A percentile compares a stretch with the other conserved stretches of the same genome.
Evolutionary conservation across 768 basidiomycete genomes (phyloP).

Genomic region (Termitomyces heimii): DNA sequence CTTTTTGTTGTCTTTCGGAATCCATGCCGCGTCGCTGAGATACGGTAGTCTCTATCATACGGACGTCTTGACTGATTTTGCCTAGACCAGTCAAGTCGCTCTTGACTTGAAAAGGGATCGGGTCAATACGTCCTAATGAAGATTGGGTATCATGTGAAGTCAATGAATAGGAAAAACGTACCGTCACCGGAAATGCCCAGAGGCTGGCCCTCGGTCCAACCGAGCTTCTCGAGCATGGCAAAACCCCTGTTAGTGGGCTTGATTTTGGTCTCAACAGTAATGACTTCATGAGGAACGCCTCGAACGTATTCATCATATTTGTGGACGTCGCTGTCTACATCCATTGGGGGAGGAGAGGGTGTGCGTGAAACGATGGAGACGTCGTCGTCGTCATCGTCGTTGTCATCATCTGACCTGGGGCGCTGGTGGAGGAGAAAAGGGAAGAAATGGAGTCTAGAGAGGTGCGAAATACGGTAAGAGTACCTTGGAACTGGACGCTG

Average conservation of each 20-base stretch:
- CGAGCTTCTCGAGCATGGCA: slow-evolving; percentile 71
- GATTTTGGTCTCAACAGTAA: slow-evolving; percentile 80
- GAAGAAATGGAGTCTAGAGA: slow-evolving; percentile 51
- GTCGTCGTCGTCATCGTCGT: slow-evolving; percentile 61
- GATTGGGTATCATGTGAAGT: neutral
- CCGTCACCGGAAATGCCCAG: slow-evolving; percentile 75
- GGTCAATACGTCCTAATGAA: slow-evolving; percentile 67
- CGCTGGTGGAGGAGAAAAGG: slow-evolving; percentile 54
- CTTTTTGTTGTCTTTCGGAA: slow-evolving; percentile 75
- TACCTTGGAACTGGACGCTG: slow-evolving; percentile 74
- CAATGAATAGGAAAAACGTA: slow-evolving; percentile 20
- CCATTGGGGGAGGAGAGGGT: slow-evolving; percentile 66
- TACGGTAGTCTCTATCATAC: slow-evolving; percentile 82
- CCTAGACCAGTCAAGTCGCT: slow-evolving; percentile 75
- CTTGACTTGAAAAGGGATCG: slow-evolving; percentile 78
- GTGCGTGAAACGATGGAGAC: slow-evolving; percentile 70
- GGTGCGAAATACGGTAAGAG: slow-evolving; percentile 44
- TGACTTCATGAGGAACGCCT: slow-evolving; percentile 50
- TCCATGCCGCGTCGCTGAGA: slow-evolving; percentile 76
- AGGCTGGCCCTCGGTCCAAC: slow-evolving; percentile 77
- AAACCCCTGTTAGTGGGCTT: slow-evolving; percentile 79
- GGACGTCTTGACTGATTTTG: slow-evolving; percentile 71
- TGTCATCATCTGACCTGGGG: slow-evolving; percentile 38
- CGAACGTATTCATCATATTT: slow-evolving; percentile 64
- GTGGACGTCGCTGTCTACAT: slow-evolving; percentile 39